Evolutionary conservation across 106 monocot genomes (phyloP), one percentile per base, ranked within the genome.

Genomic region (Alisma plantagoaquatica): DNA sequence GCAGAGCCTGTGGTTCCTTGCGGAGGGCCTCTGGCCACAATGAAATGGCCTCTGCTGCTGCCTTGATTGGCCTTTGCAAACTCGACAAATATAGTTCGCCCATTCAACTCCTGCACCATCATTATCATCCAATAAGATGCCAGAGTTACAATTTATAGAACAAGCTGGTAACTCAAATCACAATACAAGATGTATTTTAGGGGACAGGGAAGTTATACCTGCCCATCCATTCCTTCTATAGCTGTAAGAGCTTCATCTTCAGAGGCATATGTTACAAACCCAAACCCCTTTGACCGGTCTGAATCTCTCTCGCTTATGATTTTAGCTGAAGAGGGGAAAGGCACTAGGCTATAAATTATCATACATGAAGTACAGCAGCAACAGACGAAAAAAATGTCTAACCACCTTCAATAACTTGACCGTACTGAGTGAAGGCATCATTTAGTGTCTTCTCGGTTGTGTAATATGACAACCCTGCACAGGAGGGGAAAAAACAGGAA

Each of bases 391-490:
- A 30, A 4, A 53, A 14, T 30, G 22, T 23, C 2, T 29, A 5
- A 23, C 31, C 12, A 86, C 86, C 84, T 77, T 85, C 81, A 51
- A 91, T 33, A 24, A 81, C 84, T 75, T 84, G 84, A 27, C 84
- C 91, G 61, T 49, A 84, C 31, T 81, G 80, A 27, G 80, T 68
- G 48, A 91, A 91, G 5, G 81, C 80, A 66, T 85, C 84, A 22
- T 71, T 56, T 29, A 91, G 65, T 41, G 58, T 48, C 1, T 78
- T 70, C 18, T 91, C 84, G 2, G 77, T 74, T 33, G 75, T 81
- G 60, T 77, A 84, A 55, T 73, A 81, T 46, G 91, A 91, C n/a
- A 84, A 63, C 3, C 90, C 90, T 90, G 80, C 9, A 38, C 9
- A 38, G 35, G n/a, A n/a, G n/a, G n/a, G n/a, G n/a, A n/a, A n/a